These are phyloP conservation scores for Aspergillus leporis DNA, from an alignment of 495 filamentous ascomycete species.

Conservation along the genomic window DNA sequence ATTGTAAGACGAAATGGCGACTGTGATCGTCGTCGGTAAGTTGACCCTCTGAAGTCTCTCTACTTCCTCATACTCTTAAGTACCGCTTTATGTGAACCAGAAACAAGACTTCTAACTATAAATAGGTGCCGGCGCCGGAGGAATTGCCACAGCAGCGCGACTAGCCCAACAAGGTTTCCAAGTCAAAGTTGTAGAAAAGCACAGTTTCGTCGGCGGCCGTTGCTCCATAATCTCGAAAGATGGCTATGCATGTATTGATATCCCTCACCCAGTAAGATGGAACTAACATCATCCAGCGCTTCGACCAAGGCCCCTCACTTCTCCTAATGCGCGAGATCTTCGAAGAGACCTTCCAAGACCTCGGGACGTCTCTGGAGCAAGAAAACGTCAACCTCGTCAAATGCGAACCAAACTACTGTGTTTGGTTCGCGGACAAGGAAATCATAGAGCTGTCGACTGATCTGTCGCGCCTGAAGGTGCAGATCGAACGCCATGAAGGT, in stretches of 20 bases:
- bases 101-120: neutral
- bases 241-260: constrained; percentile 44
- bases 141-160: constrained; percentile 64
- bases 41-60: too few species aligned
- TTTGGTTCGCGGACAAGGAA: constrained; percentile 66
- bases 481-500: constrained; percentile 67
- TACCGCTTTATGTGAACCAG: too few species aligned
- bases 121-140: constrained; percentile 67
- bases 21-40: too few species aligned
- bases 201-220: constrained; percentile 63
- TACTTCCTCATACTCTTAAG: too few species aligned
- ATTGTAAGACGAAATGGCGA: too few species aligned
- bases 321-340: constrained; percentile 68
- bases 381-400: constrained; percentile 63
- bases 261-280: neutral
- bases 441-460: constrained; percentile 60
- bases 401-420: constrained; percentile 70
- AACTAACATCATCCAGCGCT: constrained; percentile 44
- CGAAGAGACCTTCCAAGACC: constrained; percentile 61
- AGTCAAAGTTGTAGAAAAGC: constrained; percentile 70
- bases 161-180: constrained; percentile 64
- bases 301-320: constrained; percentile 72
- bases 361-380: constrained; percentile 57
- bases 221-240: constrained; percentile 58
- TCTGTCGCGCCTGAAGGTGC: constrained; percentile 60